These are phyloP conservation scores for Esteya vermicola DNA, from an alignment of 2,329 filamentous ascomycete genomes.

Conservation along the genomic window DNA sequence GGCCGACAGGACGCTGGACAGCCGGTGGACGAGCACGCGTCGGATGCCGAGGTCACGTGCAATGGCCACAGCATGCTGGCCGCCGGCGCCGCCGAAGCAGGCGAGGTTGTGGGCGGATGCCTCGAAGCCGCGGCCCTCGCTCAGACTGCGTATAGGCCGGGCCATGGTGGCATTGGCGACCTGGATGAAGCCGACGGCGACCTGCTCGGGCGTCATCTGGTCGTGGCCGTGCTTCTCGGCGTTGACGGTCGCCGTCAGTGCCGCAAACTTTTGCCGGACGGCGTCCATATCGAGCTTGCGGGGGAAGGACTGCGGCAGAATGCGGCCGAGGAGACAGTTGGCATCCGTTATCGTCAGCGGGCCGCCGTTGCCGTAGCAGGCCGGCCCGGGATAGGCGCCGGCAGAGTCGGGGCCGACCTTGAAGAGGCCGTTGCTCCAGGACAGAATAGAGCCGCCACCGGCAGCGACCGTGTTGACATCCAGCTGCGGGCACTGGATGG, in stretches of 20 bases:
- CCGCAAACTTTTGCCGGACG: slow-evolving; percentile 50
- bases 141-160: slow-evolving; percentile 74
- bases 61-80: slow-evolving; percentile 80
- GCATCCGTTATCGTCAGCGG: slow-evolving; percentile 55
- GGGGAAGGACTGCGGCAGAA: slow-evolving; percentile 44
- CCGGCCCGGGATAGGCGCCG: slow-evolving; percentile 51
- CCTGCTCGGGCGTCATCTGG: slow-evolving; percentile 63
- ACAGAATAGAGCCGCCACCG: no score
- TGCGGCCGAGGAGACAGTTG: slow-evolving; percentile 47
- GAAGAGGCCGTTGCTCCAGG: slow-evolving; percentile 52
- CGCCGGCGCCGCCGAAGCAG: slow-evolving; percentile 83
- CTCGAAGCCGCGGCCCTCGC: slow-evolving; percentile 80
- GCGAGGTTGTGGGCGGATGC: slow-evolving; percentile 78
- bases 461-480: slow-evolving; percentile 80
- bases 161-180: slow-evolving; percentile 89
- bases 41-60: slow-evolving; percentile 70
- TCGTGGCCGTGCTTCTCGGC: slow-evolving; percentile 68
- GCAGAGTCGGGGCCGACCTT: slow-evolving; percentile 61
- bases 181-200: slow-evolving; percentile 77
- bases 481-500: neutral
- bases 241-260: slow-evolving; percentile 66
- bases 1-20: slow-evolving; percentile 76
- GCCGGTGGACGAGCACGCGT: slow-evolving; percentile 72
- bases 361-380: slow-evolving; percentile 57
- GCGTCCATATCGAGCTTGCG: slow-evolving; percentile 45